phyloP scores from a whole-genome alignment of 768 basidiomycete species.

The Boletus rex-veris region DNA sequence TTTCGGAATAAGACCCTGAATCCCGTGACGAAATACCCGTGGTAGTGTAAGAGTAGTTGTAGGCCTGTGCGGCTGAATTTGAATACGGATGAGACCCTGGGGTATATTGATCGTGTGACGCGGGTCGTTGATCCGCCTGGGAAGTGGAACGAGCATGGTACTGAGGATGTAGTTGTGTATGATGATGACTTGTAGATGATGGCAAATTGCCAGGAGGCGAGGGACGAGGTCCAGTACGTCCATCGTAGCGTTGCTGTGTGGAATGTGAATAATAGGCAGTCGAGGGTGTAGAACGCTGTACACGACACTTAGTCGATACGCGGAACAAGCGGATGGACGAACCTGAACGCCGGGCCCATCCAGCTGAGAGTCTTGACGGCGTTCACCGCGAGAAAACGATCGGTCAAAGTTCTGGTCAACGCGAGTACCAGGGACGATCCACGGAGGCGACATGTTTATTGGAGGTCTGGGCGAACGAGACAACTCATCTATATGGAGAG shows the following conservation, averaged over 20 bases:
- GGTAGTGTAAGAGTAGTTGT: conserved; percentile 15
- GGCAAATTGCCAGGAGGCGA: conserved; percentile 21
- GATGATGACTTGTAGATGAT: conserved; percentile 20
- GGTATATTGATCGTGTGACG: conserved; percentile 28
- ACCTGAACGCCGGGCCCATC: conserved; percentile 34
- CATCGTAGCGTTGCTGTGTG: conserved; percentile 28
- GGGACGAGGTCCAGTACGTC: conserved; percentile 17
- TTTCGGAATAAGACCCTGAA: conserved; percentile 20
- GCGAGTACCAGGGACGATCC: conserved; percentile 44
- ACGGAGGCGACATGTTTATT: conserved; percentile 40
- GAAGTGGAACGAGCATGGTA: conserved; percentile 28
- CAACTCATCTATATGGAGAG: conserved; percentile 41
- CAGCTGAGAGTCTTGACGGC: conserved; percentile 23
- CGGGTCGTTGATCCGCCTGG: conserved; percentile 24
- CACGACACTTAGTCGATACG: conserved; percentile 2
- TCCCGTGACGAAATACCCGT: conserved; percentile 18
- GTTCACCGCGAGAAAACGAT: conserved; percentile 23
- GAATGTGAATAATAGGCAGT: conserved; percentile 19
- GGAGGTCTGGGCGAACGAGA: conserved; percentile 38
- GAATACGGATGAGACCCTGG: conserved; percentile 27
- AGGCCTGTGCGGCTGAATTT: conserved; percentile 19
- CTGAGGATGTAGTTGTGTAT: conserved; percentile 20
- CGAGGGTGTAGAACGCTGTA: conserved; percentile 22
- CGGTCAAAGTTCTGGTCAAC: conserved; percentile 22
- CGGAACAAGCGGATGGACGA: not conserved